These are phyloP conservation scores for Helichrysum umbraculigerum DNA, from an alignment of 129 eudicot species.

Conservation along the genomic window DNA sequence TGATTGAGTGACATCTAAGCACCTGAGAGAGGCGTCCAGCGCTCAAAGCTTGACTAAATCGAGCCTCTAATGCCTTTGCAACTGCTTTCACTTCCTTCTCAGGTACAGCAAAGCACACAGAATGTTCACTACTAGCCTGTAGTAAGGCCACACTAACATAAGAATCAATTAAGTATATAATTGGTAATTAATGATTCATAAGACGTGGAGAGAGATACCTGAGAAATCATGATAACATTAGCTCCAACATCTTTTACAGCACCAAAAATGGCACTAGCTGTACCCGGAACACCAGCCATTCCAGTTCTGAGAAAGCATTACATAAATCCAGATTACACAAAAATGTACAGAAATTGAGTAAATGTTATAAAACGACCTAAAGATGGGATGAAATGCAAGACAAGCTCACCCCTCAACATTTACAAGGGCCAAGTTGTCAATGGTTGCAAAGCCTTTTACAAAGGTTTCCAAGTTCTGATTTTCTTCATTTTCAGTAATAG, in stretches of 20 bases:
- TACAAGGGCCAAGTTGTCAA: conserved; percentile 91
- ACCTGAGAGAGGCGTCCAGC: conserved; percentile 99
- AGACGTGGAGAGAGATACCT: conserved; percentile 46
- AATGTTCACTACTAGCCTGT: conserved; percentile 99
- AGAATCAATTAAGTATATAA: not conserved
- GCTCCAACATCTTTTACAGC: conserved; percentile 98
- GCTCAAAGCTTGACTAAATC: conserved; percentile 85
- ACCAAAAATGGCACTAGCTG: conserved; percentile 91
- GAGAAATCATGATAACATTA: conserved; percentile 95
- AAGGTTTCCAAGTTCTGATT: conserved; percentile 46
- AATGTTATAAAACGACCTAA: not conserved
- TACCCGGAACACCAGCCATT: conserved; percentile 99
- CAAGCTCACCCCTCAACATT: conserved; percentile 95
- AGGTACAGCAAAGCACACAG: conserved; percentile 99
- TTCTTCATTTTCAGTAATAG: conserved; percentile 50
- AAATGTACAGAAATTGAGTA: not conserved
- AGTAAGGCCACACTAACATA: conserved; percentile 15
- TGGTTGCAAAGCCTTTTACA: conserved; percentile 99
- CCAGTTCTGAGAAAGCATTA: conserved; percentile 73
- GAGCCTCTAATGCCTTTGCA: conserved; percentile 79
- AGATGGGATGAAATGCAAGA: conserved; percentile 16
- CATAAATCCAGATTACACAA: conserved; percentile 27
- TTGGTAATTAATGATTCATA: not conserved
- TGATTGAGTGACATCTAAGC: not conserved
- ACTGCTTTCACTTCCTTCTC: conserved; percentile 93